Evolutionary conservation across 2,329 filamentous ascomycete genomes (phyloP), one percentile per base, ranked within the genome.

Genomic region (Hymenoscyphus albidus): DNA sequence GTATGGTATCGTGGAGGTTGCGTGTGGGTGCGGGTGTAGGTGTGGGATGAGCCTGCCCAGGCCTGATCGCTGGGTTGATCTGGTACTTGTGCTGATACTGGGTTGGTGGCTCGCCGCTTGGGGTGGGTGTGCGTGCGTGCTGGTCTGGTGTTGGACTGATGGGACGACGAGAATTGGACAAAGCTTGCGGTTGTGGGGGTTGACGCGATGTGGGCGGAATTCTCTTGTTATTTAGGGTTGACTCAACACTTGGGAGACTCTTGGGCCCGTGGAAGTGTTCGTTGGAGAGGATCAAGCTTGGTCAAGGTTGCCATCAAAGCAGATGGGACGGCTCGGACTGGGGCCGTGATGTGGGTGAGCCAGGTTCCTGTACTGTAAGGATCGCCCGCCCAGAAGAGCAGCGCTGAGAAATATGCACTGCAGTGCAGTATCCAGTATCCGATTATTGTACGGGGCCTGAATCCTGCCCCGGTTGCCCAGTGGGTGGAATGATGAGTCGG

Each of bases 171-270:
- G 55, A 58, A 31, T 18, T 35, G 55, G 31, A 39, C 31, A 58
- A 39, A 58, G 55, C 31, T 58, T 27, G 14, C 18, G 55, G 55
- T 18, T 35, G 31, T n/a, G 31, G 55, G 35, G 59, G 18, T 54
- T 51, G 10, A n/a, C 5, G n/a, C 14, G 44, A 51, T 12, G 35
- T 27, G 55, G 55, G 55, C 14, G 55, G 55, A 27, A 39, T 39
- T 27, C 55, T 32, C 22, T 31, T 16, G n/a, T 14, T 58, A 58
- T 58, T 58, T 58, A 58, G 44, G 22, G 44, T 51, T 35, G 35
- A 35, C 5, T 35, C 35, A 4, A 35, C 35, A 35, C 35, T 35
- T 35, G 35, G 35, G 35, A 35, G 48, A 54, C 48, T 54, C 44
- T 51, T 54, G 48, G 48, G 18, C 18, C 48, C 18, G 18, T 54